Evolutionary conservation across 305 asterid species (phyloP), one percentile per base, ranked within the genome.

Genomic region (Fraxinus ornus): DNA sequence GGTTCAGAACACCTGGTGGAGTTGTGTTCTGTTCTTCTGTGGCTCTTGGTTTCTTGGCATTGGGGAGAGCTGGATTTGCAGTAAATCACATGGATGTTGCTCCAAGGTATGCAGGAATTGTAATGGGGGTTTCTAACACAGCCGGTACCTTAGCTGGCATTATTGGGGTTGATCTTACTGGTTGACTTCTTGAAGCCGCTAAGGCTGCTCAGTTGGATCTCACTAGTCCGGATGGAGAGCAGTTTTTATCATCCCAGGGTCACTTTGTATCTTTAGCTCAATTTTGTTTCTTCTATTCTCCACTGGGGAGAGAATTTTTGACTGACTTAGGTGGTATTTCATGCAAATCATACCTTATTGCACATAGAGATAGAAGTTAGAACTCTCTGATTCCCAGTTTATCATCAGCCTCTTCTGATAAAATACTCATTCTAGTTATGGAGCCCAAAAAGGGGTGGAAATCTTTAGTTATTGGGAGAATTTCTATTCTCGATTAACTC

Each of bases 91-190:
- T 96, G 98, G 98, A 96, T 86, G 89, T 96, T 35, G 99, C 98
- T 79, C 99, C 98, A 3, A 90, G 95, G 78, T 96, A 94, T 86
- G 98, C 99, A 3, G 97, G 98, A 78, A 94, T 96, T 39, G 91
- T 94, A 9, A 96, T 96, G 99, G 99, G 99, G 83, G 92, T 96
- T 37, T 96, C 99, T n/a, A 96, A 96, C 86, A 94, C 98, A 8
- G 98, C 97, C 2, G 99, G 99, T 3, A 94, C 99, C 3, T 85
- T 94, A 68, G 99, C 99, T 21, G 99, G 99, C 41, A 90, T 96
- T n/a, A 91, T 94, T 52, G 98, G 99, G 60, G 99, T 94, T 28
- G 95, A 89, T 86, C 95, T 96, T 9, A 96, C 99, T 5, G 99
- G 99, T 36, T 88, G 94, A 37, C 94, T 96, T 77, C 95, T 96